These are phyloP conservation scores for Abelmoschus esculentus DNA, from an alignment of 345 rosid genomes.

Conservation along the genomic window DNA sequence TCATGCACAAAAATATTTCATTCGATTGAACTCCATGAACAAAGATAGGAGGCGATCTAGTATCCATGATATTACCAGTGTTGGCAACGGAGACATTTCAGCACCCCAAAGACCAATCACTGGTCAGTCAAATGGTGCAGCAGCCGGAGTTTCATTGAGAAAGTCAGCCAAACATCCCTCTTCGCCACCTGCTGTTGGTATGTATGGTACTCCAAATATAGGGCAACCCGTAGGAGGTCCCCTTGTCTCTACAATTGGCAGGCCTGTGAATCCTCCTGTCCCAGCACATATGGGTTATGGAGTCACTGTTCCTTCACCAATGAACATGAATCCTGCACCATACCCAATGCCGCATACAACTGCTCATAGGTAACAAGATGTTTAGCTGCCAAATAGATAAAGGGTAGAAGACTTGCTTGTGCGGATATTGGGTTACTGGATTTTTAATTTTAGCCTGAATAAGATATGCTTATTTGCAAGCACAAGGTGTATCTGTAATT, in stretches of 20 bases:
- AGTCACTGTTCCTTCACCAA: conserved; percentile 67
- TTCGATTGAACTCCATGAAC: conserved; percentile 85
- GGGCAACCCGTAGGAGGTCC: conserved; percentile 85
- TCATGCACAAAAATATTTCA: conserved; percentile 94
- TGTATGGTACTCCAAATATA: conserved; percentile 58
- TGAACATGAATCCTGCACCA: conserved; percentile 61
- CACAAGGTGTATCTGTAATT: conserved; percentile 21
- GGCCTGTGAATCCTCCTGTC: conserved; percentile 72
- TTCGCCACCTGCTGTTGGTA: conserved; percentile 38
- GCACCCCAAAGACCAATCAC: conserved; percentile 83
- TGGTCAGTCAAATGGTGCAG: conserved; percentile 64
- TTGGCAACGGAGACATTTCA: conserved; percentile 62
- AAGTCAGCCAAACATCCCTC: conserved; percentile 51
- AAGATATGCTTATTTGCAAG: conserved; percentile 31
- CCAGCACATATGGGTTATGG: conserved; percentile 70
- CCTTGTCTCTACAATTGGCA: conserved; percentile 78
- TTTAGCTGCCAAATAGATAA: conserved; percentile 37
- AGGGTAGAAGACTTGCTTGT: conserved; percentile 30
- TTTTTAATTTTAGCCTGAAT: conserved; percentile 28
- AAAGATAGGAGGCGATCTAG: conserved; percentile 92
- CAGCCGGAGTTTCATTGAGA: conserved; percentile 37
- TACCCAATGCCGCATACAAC: conserved; percentile 68
- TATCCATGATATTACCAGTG: conserved; percentile 91
- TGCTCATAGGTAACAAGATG: conserved; percentile 52
- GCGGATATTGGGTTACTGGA: conserved; percentile 12